Evolutionary conservation across 2,329 filamentous ascomycete genomes (phyloP), one percentile per base, ranked within the genome.

Genomic region (Chaetothyriales sp.): DNA sequence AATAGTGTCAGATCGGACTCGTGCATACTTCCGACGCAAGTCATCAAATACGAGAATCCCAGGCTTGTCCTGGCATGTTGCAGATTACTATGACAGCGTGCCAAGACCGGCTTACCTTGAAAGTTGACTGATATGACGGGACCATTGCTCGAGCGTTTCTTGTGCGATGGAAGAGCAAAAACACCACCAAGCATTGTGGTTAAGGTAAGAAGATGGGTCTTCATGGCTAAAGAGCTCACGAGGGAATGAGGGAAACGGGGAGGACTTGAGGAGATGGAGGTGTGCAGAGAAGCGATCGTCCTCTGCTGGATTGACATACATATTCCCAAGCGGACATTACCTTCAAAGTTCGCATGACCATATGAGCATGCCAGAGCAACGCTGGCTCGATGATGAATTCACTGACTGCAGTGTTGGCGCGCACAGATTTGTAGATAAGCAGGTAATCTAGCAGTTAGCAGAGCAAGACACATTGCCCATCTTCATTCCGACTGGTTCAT

Each of bases 1-100:
- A 51, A 71, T 15, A 40, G 9, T 4, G 33, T 40, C 4, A 40
- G 33, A 15, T 15, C 13, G 29, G 29, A 33, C 2, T 9, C 13
- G 13, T 5, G 33, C 10, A 40, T 15, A 15, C 13, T 5, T 15
- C 33, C 13, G 2, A 15, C 10, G 22, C 22, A 25, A 3, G 22
- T 25, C 22, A 25, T 25, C 3, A 25, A 6, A 25, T 25, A 25
- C 22, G 6, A 4, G 22, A 25, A 25, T 25, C 22, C 6, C 3
- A 25, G 22, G 22, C 22, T 25, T 25, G 22, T 25, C 22, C 22
- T 25, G 22, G 6, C 22, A 25, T 25, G 3, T 25, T 25, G 22
- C 22, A 25, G 22, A 40, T 15, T 1, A 40, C 15, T 9, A 40
- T 15, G 33, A 40, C 8, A 40, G 10, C 10, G 33, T 4, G 10